Conservation (phyloP, 2,329 filamentous ascomycete species). For the Cercospora janseana region DNA sequence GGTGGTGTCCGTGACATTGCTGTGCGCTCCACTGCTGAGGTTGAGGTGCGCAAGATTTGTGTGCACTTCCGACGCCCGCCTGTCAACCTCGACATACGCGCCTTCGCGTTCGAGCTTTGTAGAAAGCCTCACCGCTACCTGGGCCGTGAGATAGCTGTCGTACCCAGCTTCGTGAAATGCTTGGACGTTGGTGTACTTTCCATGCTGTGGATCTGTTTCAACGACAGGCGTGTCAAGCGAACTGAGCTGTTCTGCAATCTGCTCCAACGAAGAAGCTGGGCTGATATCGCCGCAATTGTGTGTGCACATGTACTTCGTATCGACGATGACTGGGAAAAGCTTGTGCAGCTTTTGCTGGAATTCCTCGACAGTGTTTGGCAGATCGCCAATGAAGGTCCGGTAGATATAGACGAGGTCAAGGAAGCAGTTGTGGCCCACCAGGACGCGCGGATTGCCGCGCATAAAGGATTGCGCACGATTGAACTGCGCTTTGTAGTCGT, state of each 20-base stretch:
- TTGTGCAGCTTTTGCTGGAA: constrained; percentile 54
- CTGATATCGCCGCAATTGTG: constrained; percentile 55
- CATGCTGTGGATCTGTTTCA: constrained; percentile 39
- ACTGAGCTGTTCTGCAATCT: constrained; percentile 48
- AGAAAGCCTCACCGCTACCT: constrained; percentile 57
- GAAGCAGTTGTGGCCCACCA: constrained; percentile 66
- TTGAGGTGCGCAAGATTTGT: constrained; percentile 23
- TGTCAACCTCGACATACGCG: constrained; percentile 33
- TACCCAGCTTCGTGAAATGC: constrained; percentile 62
- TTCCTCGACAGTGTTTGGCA: constrained; percentile 55
- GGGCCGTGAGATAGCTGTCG: constrained; percentile 61
- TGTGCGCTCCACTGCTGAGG: constrained; percentile 9
- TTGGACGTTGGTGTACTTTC: constrained; percentile 42
- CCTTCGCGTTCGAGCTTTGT: constrained; percentile 50
- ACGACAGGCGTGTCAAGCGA: constrained; percentile 44
- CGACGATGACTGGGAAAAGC: constrained; percentile 57
- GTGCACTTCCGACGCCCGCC: constrained; percentile 7
- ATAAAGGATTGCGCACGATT: constrained; percentile 45
- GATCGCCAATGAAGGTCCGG: constrained; percentile 57
- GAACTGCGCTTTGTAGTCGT: constrained; percentile 41
- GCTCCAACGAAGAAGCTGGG: constrained; percentile 49
- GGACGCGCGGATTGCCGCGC: constrained; percentile 47
- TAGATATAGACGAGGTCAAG: constrained; percentile 64
- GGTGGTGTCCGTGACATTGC: constrained; percentile 5
- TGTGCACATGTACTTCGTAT: constrained; percentile 64